Conservation (phyloP, 2,329 filamentous ascomycete genomes). For the Gnomoniopsis sp. region DNA sequence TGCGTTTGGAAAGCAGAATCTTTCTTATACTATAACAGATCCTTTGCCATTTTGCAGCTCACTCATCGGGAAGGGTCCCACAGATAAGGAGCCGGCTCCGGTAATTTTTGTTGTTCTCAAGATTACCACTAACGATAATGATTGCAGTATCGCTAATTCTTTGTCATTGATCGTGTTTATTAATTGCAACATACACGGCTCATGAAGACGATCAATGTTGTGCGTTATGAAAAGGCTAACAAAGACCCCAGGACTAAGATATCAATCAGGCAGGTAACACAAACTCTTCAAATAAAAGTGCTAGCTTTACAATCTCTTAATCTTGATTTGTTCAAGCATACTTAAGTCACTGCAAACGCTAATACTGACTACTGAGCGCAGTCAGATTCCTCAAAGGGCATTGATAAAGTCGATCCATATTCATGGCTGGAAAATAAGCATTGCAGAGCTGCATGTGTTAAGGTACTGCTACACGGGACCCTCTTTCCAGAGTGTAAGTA, state of each 20-base stretch:
- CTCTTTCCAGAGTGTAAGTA: too few species aligned
- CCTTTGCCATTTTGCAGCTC: not conserved
- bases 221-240: not conserved
- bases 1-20: not conserved
- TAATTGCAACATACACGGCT: not conserved
- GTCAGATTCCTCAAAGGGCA: too few species aligned
- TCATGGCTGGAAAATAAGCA: too few species aligned
- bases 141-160: not conserved
- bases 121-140: not conserved
- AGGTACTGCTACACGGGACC: too few species aligned
- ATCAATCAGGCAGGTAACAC: not conserved
- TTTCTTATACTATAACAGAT: not conserved
- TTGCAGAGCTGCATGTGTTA: too few species aligned
- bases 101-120: not conserved
- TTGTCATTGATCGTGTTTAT: not conserved
- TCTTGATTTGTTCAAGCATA: too few species aligned
- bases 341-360: too few species aligned
- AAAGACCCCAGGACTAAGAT: too few species aligned
- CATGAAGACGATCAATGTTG: not conserved
- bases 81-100: conserved; percentile 3
- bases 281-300: not conserved
- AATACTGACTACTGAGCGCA: too few species aligned
- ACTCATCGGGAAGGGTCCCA: not conserved
- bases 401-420: too few species aligned
- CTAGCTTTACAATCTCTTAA: too few species aligned